Evolutionary conservation across 192 early-diverging fungal genomes (phyloP).

Genomic region (Gigaspora rosea): DNA sequence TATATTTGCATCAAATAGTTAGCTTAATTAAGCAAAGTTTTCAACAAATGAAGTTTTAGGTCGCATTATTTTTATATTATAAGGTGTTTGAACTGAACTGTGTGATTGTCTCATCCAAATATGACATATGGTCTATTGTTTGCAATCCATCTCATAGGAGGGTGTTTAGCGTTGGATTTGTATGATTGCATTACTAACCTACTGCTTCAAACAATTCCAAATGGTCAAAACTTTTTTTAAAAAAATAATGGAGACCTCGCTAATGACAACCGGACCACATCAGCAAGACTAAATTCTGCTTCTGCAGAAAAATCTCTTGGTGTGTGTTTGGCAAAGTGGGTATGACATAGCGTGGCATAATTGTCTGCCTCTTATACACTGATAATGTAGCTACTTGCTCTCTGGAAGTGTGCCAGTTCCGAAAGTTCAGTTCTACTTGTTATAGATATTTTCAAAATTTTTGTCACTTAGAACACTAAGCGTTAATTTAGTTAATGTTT

Average conservation of each 20-base stretch:
- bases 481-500: too few relatives aligned
- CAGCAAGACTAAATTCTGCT: neutral
- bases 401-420: constrained; percentile 8
- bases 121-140: constrained; percentile 1
- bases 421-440: too few relatives aligned
- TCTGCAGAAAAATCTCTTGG: neutral
- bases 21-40: too few relatives aligned
- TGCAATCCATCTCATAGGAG: constrained; percentile 1
- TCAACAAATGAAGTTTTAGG: too few relatives aligned
- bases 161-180: constrained; percentile 6
- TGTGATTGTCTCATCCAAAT: constrained; percentile 19
- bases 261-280: constrained; percentile 12
- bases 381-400: neutral
- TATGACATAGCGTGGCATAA: neutral
- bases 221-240: neutral
- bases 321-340: constrained; percentile 2
- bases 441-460: too few relatives aligned
- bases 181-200: neutral
- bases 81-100: too few relatives aligned
- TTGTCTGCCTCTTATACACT: neutral
- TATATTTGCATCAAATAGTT: neutral
- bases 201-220: neutral
- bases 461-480: too few relatives aligned
- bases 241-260: neutral
- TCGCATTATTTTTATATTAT: too few relatives aligned